Evolutionary conservation across 1,139 yeast genomes (phyloP).

Genomic region (Suhomyces bribrorum): DNA sequence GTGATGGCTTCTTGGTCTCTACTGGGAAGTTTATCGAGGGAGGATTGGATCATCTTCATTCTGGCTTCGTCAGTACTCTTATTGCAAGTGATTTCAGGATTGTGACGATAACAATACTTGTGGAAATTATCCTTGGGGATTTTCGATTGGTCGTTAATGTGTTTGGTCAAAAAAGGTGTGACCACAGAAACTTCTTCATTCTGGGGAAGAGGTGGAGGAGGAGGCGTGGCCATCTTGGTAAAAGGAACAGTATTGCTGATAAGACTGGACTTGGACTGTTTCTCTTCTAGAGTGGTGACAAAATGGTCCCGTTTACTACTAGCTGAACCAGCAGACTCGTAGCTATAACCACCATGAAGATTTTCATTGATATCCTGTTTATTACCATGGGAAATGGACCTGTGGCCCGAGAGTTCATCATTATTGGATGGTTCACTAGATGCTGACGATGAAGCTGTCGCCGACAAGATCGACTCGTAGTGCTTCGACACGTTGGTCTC

Average conservation of each 20-base stretch:
- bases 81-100: slow-evolving; percentile 78
- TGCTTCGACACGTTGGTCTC: slow-evolving; percentile 10
- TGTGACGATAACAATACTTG: slow-evolving; percentile 85
- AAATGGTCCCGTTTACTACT: slow-evolving; percentile 5
- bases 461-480: slow-evolving; percentile 12
- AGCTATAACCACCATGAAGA: neutral
- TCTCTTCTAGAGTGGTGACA: slow-evolving; percentile 8
- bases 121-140: slow-evolving; percentile 55
- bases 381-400: neutral
- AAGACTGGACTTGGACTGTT: slow-evolving; percentile 2
- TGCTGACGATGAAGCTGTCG: slow-evolving; percentile 6
- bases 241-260: slow-evolving; percentile 8
- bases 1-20: slow-evolving; percentile 71
- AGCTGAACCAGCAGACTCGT: neutral
- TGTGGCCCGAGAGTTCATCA: neutral
- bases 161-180: slow-evolving; percentile 48
- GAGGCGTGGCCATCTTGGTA: slow-evolving; percentile 5
- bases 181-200: slow-evolving; percentile 34
- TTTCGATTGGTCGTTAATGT: slow-evolving; percentile 43
- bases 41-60: slow-evolving; percentile 61
- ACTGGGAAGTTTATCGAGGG: slow-evolving; percentile 57
- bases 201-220: slow-evolving; percentile 5
- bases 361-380: too few relatives aligned
- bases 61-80: slow-evolving; percentile 67
- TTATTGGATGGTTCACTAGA: neutral